Evolutionary conservation across 2,329 filamentous ascomycete genomes (phyloP).

Genomic region (Lachnellula cervina): DNA sequence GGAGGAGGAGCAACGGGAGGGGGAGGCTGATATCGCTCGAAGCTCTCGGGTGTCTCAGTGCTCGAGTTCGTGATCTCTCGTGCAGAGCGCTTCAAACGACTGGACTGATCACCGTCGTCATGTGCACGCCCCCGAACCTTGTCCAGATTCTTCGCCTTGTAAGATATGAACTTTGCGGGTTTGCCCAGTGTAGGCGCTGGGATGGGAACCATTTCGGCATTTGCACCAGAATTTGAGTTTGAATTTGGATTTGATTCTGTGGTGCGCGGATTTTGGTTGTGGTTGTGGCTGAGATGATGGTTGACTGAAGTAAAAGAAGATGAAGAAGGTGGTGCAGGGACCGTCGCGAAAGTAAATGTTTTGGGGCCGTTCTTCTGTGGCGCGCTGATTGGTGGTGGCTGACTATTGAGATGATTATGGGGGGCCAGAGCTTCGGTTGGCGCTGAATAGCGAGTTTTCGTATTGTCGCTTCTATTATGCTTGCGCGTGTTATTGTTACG

Average conservation of each 20-base stretch:
- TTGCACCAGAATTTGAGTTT: not conserved
- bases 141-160: constrained; percentile 18
- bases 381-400: constrained; percentile 23
- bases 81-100: constrained; percentile 25
- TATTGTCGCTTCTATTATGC: not conserved
- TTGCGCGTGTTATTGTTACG: not conserved
- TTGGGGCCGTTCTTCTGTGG: constrained; percentile 22
- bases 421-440: constrained; percentile 24
- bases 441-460: constrained; percentile 23
- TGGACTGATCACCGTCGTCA: constrained; percentile 17
- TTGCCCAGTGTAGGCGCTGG: not conserved
- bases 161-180: constrained; percentile 5
- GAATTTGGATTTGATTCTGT: constrained; percentile 1
- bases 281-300: constrained; percentile 1
- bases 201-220: constrained; percentile 11
- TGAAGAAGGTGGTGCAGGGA: constrained; percentile 10
- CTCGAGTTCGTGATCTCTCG: constrained; percentile 23
- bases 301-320: constrained; percentile 7
- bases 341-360: constrained; percentile 26
- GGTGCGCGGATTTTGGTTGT: constrained; percentile 6
- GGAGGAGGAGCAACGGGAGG: constrained; percentile 1
- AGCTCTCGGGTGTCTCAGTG: constrained; percentile 20
- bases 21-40: constrained; percentile 22
- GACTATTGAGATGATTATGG: constrained; percentile 17
- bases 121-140: constrained; percentile 12